A percentile compares a stretch with the other conserved stretches of the same genome.
These are phyloP conservation scores for Paulownia fortunei DNA, from an alignment of 257 asterid species.

Conservation along the genomic window DNA sequence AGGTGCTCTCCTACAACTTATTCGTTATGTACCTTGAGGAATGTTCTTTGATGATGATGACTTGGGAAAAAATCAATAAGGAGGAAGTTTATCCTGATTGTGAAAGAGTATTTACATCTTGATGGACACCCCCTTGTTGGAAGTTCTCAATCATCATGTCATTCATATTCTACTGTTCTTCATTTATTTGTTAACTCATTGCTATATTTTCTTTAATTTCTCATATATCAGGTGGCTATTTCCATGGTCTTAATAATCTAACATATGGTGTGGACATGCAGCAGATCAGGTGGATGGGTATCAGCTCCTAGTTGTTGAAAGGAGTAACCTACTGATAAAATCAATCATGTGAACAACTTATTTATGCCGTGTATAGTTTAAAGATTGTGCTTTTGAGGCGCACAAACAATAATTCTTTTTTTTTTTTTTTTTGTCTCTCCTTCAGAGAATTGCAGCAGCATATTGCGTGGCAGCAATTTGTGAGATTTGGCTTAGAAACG, in stretches of 20 bases:
- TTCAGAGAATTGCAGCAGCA: slow-evolving; percentile 70
- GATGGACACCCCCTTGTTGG: background rate
- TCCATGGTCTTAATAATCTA: slow-evolving; percentile 59
- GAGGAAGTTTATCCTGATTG: background rate
- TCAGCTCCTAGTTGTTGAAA: background rate
- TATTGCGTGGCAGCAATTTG: slow-evolving; percentile 62
- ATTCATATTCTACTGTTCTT: background rate
- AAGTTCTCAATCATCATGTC: background rate
- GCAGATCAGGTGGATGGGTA: slow-evolving; percentile 70
- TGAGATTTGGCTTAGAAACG: slow-evolving; percentile 76
- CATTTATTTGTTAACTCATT: slow-evolving; percentile 7
- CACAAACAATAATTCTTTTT: background rate
- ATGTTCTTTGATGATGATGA: slow-evolving; percentile 12
- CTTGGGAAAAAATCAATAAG: background rate
- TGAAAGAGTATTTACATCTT: slow-evolving; percentile 16
- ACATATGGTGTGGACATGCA: slow-evolving; percentile 66
- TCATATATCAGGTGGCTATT: slow-evolving; percentile 59
- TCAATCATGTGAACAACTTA: background rate
- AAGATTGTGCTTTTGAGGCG: slow-evolving; percentile 3
- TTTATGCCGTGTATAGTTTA: background rate
- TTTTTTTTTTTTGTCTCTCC: background rate
- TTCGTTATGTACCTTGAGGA: background rate
- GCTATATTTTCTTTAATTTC: background rate
- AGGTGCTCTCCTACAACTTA: slow-evolving; percentile 43
- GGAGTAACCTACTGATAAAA: too few species aligned